Evolutionary conservation across 331 rosid genomes (phyloP).

Genomic region (Malus hybrid): DNA sequence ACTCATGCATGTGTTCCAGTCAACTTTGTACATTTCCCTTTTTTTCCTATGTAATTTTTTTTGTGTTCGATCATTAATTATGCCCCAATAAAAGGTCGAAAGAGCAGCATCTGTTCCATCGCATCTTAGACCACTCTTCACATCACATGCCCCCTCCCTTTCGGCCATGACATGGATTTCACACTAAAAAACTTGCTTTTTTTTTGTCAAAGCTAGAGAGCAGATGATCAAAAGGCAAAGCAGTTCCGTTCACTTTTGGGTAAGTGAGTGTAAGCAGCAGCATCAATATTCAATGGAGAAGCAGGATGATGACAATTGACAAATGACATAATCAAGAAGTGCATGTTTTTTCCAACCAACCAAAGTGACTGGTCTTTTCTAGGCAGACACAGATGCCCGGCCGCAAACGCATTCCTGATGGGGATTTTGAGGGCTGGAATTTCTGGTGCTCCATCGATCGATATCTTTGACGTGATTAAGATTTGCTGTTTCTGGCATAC

Average conservation of each 20-base stretch:
- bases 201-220: not conserved
- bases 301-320: not conserved
- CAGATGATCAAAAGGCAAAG: not conserved
- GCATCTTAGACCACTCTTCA: not conserved
- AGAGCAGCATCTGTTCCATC: not conserved
- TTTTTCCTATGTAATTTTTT: not conserved
- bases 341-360: not conserved
- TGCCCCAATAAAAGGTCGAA: not conserved
- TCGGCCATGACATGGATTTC: not conserved
- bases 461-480: not conserved
- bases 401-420: not conserved
- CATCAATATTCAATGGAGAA: not conserved
- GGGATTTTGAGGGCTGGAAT: not conserved
- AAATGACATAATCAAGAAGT: not conserved
- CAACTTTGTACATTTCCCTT: not conserved
- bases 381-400: constrained; percentile 1
- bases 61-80: not conserved
- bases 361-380: constrained; percentile 1
- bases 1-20: not conserved
- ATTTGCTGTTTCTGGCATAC: not conserved
- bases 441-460: constrained; percentile 7
- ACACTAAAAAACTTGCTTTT: not conserved
- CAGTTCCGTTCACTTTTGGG: not conserved
- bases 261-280: not conserved
- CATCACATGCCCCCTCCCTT: not conserved